Conservation (phyloP, 441 rosid species). For the Corymbia calophylla region DNA sequence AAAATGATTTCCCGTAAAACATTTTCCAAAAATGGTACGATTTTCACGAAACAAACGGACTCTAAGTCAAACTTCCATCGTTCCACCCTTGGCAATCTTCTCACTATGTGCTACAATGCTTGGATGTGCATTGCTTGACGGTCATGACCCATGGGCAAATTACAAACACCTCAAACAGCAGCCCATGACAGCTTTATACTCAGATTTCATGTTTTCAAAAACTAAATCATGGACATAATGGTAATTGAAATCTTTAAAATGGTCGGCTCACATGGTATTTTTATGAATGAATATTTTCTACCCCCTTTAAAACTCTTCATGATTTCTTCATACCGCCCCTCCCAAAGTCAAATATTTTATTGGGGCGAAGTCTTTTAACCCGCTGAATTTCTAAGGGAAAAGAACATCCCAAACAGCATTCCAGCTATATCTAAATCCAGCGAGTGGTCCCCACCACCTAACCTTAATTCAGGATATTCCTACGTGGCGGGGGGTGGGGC, state of each 20-base stretch:
- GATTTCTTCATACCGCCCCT: not conserved
- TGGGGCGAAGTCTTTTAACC: not conserved
- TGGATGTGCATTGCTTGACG: not conserved
- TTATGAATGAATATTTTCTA: not conserved
- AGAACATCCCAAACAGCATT: not conserved
- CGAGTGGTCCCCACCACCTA: not conserved
- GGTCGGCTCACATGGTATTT: rapidly evolving
- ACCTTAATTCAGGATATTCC: not conserved
- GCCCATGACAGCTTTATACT: not conserved
- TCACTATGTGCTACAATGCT: not conserved
- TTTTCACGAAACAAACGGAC: no score
- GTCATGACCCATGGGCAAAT: not conserved
- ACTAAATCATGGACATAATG: rapidly evolving
- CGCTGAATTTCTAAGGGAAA: not conserved
- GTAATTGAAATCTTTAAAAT: rapidly evolving
- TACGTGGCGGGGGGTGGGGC: not conserved
- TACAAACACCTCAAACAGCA: not conserved
- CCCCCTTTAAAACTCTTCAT: not conserved
- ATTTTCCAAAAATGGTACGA: no score
- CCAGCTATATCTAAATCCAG: not conserved
- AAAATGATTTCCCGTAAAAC: no score
- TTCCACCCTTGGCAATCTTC: not conserved
- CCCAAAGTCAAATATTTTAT: not conserved
- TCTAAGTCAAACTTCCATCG: rapidly evolving
- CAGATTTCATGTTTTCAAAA: not conserved